Percentiles rank a stretch among this genome's conserved stretches.
Conservation (phyloP, 2,329 filamentous ascomycete species). For the Ophiostoma piceae region DNA sequence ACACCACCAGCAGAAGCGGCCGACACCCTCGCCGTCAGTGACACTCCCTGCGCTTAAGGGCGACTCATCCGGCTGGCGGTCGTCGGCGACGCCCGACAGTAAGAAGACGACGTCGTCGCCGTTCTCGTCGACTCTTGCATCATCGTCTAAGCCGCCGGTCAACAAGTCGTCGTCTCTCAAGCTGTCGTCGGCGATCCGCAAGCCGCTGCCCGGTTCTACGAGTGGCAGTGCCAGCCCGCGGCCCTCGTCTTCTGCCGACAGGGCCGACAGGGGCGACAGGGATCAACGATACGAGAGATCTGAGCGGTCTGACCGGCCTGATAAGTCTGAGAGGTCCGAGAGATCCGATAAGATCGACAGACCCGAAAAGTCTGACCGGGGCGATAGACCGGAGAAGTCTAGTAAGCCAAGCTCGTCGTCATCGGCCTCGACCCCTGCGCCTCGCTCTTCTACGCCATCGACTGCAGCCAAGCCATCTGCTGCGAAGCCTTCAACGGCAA, state of each 20-base stretch:
- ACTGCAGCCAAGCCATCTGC: not conserved
- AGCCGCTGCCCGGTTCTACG: slow-evolving; percentile 25
- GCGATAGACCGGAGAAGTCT: not conserved
- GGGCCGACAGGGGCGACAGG: not conserved
- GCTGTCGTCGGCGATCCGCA: slow-evolving; percentile 20
- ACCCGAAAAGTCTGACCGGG: not conserved
- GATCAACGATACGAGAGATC: not conserved
- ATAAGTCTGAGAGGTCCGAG: not conserved
- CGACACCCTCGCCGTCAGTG: not conserved
- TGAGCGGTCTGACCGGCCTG: not conserved
- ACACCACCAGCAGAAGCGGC: slow-evolving; percentile 1
- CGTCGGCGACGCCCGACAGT: not conserved
- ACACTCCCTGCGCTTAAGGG: slow-evolving; percentile 13
- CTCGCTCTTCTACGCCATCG: not conserved
- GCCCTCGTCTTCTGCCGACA: not conserved
- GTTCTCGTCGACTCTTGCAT: slow-evolving; percentile 4
- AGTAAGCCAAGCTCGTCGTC: not conserved
- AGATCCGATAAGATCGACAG: not conserved
- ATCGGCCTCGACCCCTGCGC: not conserved
- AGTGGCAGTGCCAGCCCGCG: slow-evolving; percentile 8
- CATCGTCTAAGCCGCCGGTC: slow-evolving; percentile 6
- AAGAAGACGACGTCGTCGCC: slow-evolving; percentile 9
- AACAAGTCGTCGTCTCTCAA: not conserved
- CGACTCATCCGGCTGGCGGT: slow-evolving; percentile 7
- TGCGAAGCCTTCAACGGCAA: not conserved